Evolutionary conservation across 2,329 filamentous ascomycete species (phyloP), one percentile per base, ranked within the genome.

Genomic region (Paramyrothecium roridum): DNA sequence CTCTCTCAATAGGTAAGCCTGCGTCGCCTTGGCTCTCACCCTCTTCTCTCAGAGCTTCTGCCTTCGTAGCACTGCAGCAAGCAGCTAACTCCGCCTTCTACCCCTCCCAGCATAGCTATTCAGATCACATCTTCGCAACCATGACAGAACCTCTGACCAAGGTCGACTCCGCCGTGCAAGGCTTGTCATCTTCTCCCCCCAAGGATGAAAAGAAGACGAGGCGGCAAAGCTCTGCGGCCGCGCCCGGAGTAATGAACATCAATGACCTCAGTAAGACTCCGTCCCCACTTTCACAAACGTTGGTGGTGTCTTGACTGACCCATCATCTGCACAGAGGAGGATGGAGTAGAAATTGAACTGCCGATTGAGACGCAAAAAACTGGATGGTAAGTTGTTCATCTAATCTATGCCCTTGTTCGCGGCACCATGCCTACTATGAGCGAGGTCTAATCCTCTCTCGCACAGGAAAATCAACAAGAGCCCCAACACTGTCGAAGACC

Each of bases 381-480:
- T 56, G 91, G 90, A 74, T 96, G 91, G 91, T 96, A 83, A 73
- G 88, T 73, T 12, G 21, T 26, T 37, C 26, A 30, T 30, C 26
- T 30, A 4, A 30, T 30, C 10, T 10, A 10, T 30, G 26, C 26
- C 26, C 10, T 10, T 30, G n/a, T 30, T 30, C 26, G 26, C n/a
- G n/a, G n/a, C n/a, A n/a, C n/a, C n/a, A n/a, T n/a, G n/a, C 26
- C 26, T 30, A 30, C 26, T 30, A 10, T 30, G 26, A 30, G 26
- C 10, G 10, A 30, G 10, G 26, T 10, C 26, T 30, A 30, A 30
- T 10, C n/a, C n/a, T 4, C 26, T 30, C 40, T 11, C 21, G 13
- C 43, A 53, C 56, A 97, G 93, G 93, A 96, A 95, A 78, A 88
- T 98, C 71, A 98, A 98, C 83, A 90, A 87, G 54, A 93, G 92